Evolutionary conservation across 768 basidiomycete genomes (phyloP), one percentile per base, ranked within the genome.

Genomic region (Lactarius hengduanensis): DNA sequence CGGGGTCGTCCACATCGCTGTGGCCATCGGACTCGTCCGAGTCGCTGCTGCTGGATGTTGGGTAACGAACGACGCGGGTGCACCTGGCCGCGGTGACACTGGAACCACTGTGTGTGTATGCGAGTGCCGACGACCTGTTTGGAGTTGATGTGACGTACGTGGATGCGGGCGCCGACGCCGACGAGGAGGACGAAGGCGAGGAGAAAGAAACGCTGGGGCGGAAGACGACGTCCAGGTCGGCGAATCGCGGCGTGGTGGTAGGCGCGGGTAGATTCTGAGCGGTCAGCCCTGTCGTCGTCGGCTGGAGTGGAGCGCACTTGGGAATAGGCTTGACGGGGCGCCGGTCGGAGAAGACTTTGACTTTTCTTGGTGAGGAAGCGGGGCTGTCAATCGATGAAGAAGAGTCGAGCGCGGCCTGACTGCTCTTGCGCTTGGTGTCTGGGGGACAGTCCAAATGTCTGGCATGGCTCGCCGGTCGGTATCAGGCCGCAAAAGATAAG

Each of bases 401-500:
- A 47, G 43, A 40, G 26, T 66, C 68, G 56, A 65, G 64, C 7
- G 65, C 38, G 11, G 64, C 68, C 26, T 66, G 64, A 18, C 47
- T 53, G 15, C 57, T 59, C 30, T 15, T 62, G 22, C 65, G 57
- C 30, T 63, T 66, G 34, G 38, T 34, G 40, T 13, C 54, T 26
- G 16, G 30, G 30, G 13, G 6, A 22, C 32, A 28, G 9, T 13
- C 9, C 32, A 6, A 20, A 56, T 22, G 11, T 20, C 63, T 59
- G 26, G 30, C 45, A 43, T 32, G 22, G 13, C 36, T 36, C n/a
- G 22, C 7, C 11, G 6, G 28, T 50, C 47, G 38, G 16, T 38
- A 9, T 30, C 30, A n/a, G 11, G 34, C 2, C 34, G 34, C 34
- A 34, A 10, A 28, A 63, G 20, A 40, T 20, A 38, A 38, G 36